A percentile compares a stretch with the other conserved stretches of the same genome.
Evolutionary conservation across 2,329 filamentous ascomycete species (phyloP).

Genomic region (Epichloe bromicola): DNA sequence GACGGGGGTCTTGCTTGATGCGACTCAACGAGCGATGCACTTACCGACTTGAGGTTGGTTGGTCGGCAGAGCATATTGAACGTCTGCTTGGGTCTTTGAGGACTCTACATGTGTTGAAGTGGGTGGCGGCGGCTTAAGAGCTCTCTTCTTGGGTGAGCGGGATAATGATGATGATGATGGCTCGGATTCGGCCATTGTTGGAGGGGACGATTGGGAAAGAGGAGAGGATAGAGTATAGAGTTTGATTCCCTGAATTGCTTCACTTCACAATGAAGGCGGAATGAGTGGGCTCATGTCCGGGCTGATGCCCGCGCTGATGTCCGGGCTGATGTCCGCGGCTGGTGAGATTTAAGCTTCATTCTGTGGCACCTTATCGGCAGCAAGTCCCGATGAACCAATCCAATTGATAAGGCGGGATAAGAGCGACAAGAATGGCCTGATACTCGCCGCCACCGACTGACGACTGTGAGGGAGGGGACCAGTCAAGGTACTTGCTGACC

Average conservation of each 20-base stretch:
- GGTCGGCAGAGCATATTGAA: constrained; percentile 17
- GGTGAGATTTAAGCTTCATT: neutral
- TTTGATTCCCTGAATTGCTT: no score
- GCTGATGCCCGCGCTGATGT: no score
- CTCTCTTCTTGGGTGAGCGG: constrained; percentile 10
- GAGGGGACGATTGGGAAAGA: neutral
- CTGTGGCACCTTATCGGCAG: neutral
- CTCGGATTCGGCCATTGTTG: neutral
- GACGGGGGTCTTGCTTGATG: neutral
- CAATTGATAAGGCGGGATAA: neutral
- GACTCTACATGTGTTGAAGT: constrained; percentile 12
- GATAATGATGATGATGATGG: neutral
- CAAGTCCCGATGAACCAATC: neutral
- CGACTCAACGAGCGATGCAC: neutral
- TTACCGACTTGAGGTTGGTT: constrained; percentile 15
- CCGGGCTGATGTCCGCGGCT: neutral
- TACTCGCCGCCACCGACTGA: no score
- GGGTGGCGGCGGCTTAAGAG: constrained; percentile 15
- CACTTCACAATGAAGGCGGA: no score
- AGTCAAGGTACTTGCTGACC: neutral
- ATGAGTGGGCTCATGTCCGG: neutral
- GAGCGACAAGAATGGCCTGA: neutral
- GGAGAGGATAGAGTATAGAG: neutral
- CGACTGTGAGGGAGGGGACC: no score
- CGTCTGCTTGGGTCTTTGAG: constrained; percentile 15